Evolutionary conservation across 192 early-diverging fungal species (phyloP).

Genomic region (Coemansia sp.): DNA sequence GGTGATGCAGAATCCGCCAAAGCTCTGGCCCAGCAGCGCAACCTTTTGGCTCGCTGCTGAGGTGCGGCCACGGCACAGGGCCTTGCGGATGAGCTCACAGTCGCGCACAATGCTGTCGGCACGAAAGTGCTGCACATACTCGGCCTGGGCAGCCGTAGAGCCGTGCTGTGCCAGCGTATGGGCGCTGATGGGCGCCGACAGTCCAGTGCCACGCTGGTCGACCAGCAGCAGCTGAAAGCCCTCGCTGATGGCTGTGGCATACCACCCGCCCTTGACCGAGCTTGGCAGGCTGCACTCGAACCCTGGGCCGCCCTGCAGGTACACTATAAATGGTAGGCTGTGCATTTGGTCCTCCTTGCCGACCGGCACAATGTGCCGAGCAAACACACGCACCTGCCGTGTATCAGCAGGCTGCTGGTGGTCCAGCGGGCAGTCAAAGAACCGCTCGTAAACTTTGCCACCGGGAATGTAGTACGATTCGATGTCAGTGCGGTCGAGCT

Average conservation of each 20-base stretch:
- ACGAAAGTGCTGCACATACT: slow-evolving; percentile 64
- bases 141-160: slow-evolving; percentile 57
- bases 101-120: slow-evolving; percentile 71
- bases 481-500: slow-evolving; percentile 52
- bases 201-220: slow-evolving; percentile 70
- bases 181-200: slow-evolving; percentile 60
- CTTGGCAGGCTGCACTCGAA: slow-evolving; percentile 55
- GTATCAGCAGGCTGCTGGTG: slow-evolving; percentile 25
- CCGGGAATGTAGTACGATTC: slow-evolving; percentile 57
- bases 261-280: slow-evolving; percentile 55
- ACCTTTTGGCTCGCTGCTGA: slow-evolving; percentile 42
- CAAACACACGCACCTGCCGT: slow-evolving; percentile 54
- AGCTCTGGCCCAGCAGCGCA: slow-evolving; percentile 65
- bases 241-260: slow-evolving; percentile 56
- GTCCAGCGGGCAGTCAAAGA: slow-evolving; percentile 60
- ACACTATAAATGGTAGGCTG: slow-evolving; percentile 58
- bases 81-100: slow-evolving; percentile 63
- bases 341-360: slow-evolving; percentile 53
- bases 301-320: slow-evolving; percentile 64
- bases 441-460: slow-evolving; percentile 61
- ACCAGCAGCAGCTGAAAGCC: slow-evolving; percentile 67
- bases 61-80: slow-evolving; percentile 50
- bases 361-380: slow-evolving; percentile 58
- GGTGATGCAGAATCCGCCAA: slow-evolving; percentile 70
- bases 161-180: slow-evolving; percentile 49